phyloP scores from a whole-genome alignment of 371 early-diverging fungal species.

The Mucor lusitanicus region DNA sequence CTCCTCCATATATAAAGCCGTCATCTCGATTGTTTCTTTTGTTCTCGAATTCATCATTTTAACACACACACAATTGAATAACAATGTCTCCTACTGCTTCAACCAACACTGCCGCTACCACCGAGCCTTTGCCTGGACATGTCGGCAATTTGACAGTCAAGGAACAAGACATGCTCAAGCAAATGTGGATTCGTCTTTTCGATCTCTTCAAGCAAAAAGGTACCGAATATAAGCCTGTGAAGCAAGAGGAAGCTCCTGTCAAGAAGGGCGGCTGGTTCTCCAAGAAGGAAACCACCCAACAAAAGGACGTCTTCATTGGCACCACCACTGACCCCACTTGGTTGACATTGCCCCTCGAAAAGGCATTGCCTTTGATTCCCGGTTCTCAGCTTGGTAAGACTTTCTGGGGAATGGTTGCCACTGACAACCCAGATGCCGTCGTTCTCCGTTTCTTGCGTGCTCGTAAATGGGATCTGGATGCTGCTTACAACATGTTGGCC shows the following conservation, averaged over 20 bases:
- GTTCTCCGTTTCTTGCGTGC: slow-evolving; percentile 76
- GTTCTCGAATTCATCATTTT: slow-evolving; percentile 5
- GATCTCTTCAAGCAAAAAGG: slow-evolving; percentile 51
- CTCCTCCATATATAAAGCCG: not conserved
- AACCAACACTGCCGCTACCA: not conserved
- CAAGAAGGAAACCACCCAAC: slow-evolving; percentile 35
- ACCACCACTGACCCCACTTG: slow-evolving; percentile 48
- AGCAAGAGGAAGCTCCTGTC: slow-evolving; percentile 4
- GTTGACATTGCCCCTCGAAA: slow-evolving; percentile 36
- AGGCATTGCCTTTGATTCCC: slow-evolving; percentile 43
- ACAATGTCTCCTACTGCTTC: slow-evolving; percentile 22
- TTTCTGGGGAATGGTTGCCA: slow-evolving; percentile 59
- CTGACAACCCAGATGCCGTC: slow-evolving; percentile 71
- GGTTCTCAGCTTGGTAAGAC: slow-evolving; percentile 38
- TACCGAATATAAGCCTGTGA: slow-evolving; percentile 22
- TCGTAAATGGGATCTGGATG: slow-evolving; percentile 75
- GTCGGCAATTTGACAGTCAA: slow-evolving; percentile 51
- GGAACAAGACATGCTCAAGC: slow-evolving; percentile 53
- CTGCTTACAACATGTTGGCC: slow-evolving; percentile 66
- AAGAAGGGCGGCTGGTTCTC: slow-evolving; percentile 39
- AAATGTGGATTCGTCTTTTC: slow-evolving; percentile 57
- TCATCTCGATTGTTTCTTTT: slow-evolving; percentile 4
- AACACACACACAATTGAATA: not conserved
- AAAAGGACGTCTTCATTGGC: slow-evolving; percentile 52
- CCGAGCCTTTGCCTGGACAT: slow-evolving; percentile 30